Conservation (phyloP, 176 grass and related monocot genomes). For the Bromus sterilis region DNA sequence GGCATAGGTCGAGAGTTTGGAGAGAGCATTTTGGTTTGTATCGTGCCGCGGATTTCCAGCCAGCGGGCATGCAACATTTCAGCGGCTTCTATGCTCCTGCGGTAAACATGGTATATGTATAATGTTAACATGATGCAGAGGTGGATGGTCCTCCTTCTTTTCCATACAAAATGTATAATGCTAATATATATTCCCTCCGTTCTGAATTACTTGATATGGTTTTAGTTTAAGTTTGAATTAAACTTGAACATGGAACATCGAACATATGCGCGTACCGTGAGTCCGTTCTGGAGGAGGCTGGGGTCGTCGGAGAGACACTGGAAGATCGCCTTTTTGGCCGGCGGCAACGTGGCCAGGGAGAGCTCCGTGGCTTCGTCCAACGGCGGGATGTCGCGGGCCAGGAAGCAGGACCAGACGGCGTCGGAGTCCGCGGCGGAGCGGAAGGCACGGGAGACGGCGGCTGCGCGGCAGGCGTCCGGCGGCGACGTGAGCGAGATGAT, state of each 20-base stretch:
- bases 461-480: not conserved
- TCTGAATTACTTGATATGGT: no score
- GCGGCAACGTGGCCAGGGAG: not conserved
- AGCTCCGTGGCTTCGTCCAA: slow-evolving; percentile 22
- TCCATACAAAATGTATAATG: no score
- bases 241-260: no score
- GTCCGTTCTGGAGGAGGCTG: slow-evolving; percentile 27
- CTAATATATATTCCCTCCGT: no score
- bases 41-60: not conserved
- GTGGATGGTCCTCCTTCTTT: no score
- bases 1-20: slow-evolving; percentile 15
- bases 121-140: no score
- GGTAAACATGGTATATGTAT: no score
- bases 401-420: slow-evolving; percentile 42
- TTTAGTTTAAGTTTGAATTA: no score
- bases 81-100: no score
- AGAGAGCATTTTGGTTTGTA: slow-evolving; percentile 32
- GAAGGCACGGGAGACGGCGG: slow-evolving; percentile 37
- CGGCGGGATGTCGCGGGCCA: slow-evolving; percentile 14
- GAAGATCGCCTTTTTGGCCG: slow-evolving; percentile 40
- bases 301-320: slow-evolving; percentile 24
- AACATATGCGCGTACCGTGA: slow-evolving; percentile 36
- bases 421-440: slow-evolving; percentile 40
- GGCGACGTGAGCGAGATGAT: not conserved
- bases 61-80: no score